Percentiles rank a stretch among this genome's conserved stretches.
phyloP scores from a whole-genome alignment of 164 flowering plant species.

The Stephania japonica region DNA sequence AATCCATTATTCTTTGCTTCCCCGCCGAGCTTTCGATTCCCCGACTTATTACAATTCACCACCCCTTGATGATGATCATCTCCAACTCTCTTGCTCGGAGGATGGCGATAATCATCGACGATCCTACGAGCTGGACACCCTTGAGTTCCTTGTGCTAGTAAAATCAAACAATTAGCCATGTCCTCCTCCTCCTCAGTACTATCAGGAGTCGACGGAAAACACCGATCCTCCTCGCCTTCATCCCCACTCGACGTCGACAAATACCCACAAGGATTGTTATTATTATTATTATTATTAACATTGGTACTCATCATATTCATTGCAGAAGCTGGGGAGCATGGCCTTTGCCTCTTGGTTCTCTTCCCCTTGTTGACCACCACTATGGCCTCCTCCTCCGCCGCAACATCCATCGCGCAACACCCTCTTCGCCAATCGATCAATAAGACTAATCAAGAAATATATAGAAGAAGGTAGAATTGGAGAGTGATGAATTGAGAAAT shows the following conservation, averaged over 20 bases:
- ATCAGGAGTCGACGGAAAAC: conserved; percentile 3
- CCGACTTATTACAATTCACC: conserved; percentile 7
- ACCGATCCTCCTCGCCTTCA: background rate
- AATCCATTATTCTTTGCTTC: conserved; percentile 16
- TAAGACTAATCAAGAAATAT: background rate
- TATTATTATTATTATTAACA: background rate
- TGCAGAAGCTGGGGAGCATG: conserved; percentile 12
- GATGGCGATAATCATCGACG: background rate
- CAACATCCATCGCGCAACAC: background rate
- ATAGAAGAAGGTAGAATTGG: background rate
- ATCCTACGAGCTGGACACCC: background rate
- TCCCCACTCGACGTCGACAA: background rate
- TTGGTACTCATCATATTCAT: conserved; percentile 12
- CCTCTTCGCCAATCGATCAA: background rate
- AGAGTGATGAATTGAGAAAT: background rate
- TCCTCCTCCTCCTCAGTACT: conserved; percentile 54
- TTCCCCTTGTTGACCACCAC: conserved; percentile 23
- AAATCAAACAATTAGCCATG: conserved; percentile 71
- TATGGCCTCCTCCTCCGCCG: conserved; percentile 20
- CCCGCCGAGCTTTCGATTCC: conserved; percentile 13
- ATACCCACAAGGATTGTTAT: too few species aligned
- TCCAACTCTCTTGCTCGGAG: background rate
- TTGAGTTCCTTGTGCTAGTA: conserved; percentile 47
- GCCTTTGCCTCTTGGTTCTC: conserved; percentile 39
- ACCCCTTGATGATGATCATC: background rate